These are phyloP conservation scores for Rauvolfia tetraphylla DNA, from an alignment of 257 asterid species.

Conservation along the genomic window DNA sequence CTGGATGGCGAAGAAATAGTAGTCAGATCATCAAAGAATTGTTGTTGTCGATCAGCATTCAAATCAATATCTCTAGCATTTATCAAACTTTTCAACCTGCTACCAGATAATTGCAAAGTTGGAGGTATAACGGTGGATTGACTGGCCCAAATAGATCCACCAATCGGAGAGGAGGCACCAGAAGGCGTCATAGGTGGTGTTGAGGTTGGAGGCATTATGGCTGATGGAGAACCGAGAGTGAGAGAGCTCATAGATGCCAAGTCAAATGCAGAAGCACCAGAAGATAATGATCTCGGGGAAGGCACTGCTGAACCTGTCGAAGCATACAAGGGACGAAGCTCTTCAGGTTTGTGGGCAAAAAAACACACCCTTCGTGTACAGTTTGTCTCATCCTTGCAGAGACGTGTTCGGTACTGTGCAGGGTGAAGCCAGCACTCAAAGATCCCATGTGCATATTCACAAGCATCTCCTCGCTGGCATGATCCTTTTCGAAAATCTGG, in stretches of 20 bases:
- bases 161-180: slow-evolving; percentile 21
- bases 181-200: slow-evolving; percentile 38
- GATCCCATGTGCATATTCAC: slow-evolving; percentile 48
- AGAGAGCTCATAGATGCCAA: slow-evolving; percentile 25
- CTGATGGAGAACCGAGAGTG: slow-evolving; percentile 29
- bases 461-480: slow-evolving; percentile 36
- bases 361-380: slow-evolving; percentile 39
- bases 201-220: slow-evolving; percentile 28
- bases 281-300: slow-evolving; percentile 38
- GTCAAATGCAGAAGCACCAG: slow-evolving; percentile 18
- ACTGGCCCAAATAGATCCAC: slow-evolving; percentile 30
- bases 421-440: slow-evolving; percentile 53
- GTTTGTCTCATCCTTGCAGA: slow-evolving; percentile 41
- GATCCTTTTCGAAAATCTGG: slow-evolving; percentile 38
- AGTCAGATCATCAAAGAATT: slow-evolving; percentile 29
- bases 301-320: slow-evolving; percentile 43
- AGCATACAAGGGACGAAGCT: slow-evolving; percentile 41
- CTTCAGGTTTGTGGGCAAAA: slow-evolving; percentile 40
- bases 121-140: slow-evolving; percentile 30
- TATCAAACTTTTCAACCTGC: slow-evolving; percentile 29
- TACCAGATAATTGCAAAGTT: slow-evolving; percentile 31
- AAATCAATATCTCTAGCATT: slow-evolving; percentile 31
- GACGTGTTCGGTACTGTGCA: slow-evolving; percentile 42
- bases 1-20: slow-evolving; percentile 30
- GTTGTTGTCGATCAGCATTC: slow-evolving; percentile 23